Base-by-base conservation (phyloP, 1,139 yeast genomes). In the Taphrina sp. region DNA sequence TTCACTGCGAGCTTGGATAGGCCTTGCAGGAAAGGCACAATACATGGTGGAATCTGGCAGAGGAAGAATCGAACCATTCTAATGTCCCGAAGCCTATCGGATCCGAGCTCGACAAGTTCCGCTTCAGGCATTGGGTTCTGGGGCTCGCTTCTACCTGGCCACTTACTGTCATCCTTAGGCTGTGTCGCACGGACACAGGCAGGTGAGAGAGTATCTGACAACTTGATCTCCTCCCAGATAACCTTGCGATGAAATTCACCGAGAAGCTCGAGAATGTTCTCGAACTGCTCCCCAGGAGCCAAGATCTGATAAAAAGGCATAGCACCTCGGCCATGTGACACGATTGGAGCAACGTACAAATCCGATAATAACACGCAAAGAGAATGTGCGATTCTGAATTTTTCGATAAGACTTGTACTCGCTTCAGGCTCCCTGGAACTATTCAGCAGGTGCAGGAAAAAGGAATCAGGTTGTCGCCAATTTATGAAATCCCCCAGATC, bases 51-150 rank as follows among this genome's bases (percentile, higher is more conserved):
- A 20, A 64, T 61, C 10, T 68, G 65, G 38, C 64, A 62, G 28
- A 66, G 60, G 52, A 67, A 56, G 58, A 62, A 70, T 23, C 72
- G 60, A 36, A 65, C 64, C 7, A 64, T 67, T 54, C 66, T 66
- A 23, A 66, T 63, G 5, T 59, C 58, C 39, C 60, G 59, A 58
- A 65, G 68, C 35, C 59, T 64, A 28, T 59, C 61, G 26, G 59
- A 59, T 4, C 52, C 57, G 23, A 59, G 64, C 26, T 64, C 58
- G n/a, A n/a, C n/a, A n/a, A n/a, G n/a, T n/a, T n/a, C n/a, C n/a
- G n/a, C n/a, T 65, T 70, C 58, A 1, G 55, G 54, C 36, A 29
- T 12, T 12, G 17, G 8, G 24, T 10, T 16, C 8, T 14, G 12
- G 10, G 34, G 10, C 23, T 52, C 52, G 39, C 56, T 36, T 14